Base-by-base conservation (phyloP, 2,329 filamentous ascomycete genomes). In the Fusarium equiseti region DNA sequence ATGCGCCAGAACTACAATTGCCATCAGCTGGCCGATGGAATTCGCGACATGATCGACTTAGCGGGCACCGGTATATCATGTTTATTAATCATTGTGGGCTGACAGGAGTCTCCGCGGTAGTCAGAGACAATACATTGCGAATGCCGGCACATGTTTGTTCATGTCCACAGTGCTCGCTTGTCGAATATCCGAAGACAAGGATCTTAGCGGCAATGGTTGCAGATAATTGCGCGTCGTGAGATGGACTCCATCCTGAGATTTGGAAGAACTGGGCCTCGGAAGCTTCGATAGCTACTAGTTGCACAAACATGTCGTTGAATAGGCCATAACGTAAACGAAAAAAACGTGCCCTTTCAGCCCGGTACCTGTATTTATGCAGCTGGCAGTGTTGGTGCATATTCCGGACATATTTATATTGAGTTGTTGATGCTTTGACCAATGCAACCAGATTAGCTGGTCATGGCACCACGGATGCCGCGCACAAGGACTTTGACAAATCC, bases 241-340 rank as follows among this genome's bases (percentile, higher is more conserved):
- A 43, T 53, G 35, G 24, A 35, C 26, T 65, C 56, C 10, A 43
- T 66, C 32, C 31, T 32, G 46, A 69, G 42, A 61, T 42, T 50
- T 48, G 29, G 31, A 29, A 35, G 38, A 53, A 18, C 51, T 62
- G 45, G 24, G 18, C 46, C 29, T 38, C 29, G 29, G 29, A 42
- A 59, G 31, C 26, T 53, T 63, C 38, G 35, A 54, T 69, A 52
- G 45, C 58, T 51, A 22, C 43, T 18, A 54, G 72, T 66, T 63
- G 63, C 51, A 71, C 66, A 42, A 59, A 70, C 35, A 73, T 66
- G 57, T 56, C 53, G 62, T 63, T 51, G 50, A 63, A 54, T 27
- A 38, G 54, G 42, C 45, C 44, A 16, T 48, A 32, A 50, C 50
- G 35, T 38, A 12, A 38, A 38, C 18, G 38, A 20, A 51, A 9